phyloP scores from a whole-genome alignment of 306 rosid species.

The Mimosa bimucronata region DNA sequence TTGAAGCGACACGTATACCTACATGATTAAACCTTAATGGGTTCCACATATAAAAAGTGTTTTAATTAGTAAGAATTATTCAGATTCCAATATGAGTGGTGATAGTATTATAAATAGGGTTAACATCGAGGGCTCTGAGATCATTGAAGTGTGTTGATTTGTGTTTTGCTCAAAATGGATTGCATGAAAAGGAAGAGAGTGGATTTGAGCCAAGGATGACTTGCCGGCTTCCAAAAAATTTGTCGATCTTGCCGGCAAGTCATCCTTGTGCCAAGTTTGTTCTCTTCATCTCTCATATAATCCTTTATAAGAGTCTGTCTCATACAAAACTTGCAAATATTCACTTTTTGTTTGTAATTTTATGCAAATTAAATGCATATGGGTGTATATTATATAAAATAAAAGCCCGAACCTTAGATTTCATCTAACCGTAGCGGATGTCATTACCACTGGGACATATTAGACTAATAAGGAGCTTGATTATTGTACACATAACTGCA shows the following conservation, averaged over 20 bases:
- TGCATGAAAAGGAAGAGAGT: constrained; percentile 10
- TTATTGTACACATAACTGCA: no score
- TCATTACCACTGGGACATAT: no score
- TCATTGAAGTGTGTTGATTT: not conserved
- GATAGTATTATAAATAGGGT: not conserved
- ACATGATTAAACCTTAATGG: not conserved
- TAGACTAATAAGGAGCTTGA: not conserved
- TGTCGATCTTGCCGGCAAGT: not conserved
- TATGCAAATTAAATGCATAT: no score
- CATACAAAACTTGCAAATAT: not conserved
- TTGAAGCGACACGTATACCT: not conserved
- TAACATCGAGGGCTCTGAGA: not conserved
- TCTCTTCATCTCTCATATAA: constrained; percentile 6
- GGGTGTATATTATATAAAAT: no score
- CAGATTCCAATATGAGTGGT: not conserved
- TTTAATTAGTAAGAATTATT: constrained; percentile 22
- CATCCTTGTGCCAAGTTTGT: constrained; percentile 11
- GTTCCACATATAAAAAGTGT: not conserved
- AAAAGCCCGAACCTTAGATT: no score
- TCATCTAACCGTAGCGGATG: no score
- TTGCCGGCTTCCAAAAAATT: constrained; percentile 10
- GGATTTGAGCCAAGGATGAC: constrained; percentile 39
- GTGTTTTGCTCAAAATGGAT: not conserved
- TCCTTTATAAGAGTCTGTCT: not conserved
- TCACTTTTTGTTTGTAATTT: no score